A percentile compares a stretch with the other conserved stretches of the same genome.
phyloP scores from a whole-genome alignment of 129 eudicot species.

The Silybum marianum region DNA sequence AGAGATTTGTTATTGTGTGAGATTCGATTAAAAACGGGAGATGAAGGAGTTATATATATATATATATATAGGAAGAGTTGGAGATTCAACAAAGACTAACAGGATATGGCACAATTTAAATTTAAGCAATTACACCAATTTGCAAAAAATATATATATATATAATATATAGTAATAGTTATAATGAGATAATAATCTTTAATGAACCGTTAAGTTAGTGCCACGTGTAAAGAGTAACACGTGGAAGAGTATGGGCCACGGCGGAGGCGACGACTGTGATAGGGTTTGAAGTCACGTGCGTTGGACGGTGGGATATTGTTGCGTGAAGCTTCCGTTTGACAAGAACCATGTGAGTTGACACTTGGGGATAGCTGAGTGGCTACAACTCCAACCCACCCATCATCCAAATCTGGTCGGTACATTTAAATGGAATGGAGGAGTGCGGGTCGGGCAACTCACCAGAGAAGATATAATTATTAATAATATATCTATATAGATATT shows the following conservation, averaged over 20 bases:
- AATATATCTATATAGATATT: too few species aligned
- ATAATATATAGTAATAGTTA: neutral
- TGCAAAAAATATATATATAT: neutral
- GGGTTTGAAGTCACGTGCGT: conserved; percentile 48
- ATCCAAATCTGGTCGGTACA: neutral
- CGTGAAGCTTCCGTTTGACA: conserved; percentile 28
- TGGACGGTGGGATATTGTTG: conserved; percentile 55
- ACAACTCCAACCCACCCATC: neutral
- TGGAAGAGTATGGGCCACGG: conserved; percentile 36
- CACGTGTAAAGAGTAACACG: conserved; percentile 55
- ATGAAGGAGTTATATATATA: conserved; percentile 14
- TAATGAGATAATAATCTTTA: conserved; percentile 21
- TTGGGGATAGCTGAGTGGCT: conserved; percentile 2
- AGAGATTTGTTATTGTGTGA: conserved; percentile 15
- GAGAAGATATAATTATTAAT: too few species aligned
- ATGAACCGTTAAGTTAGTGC: conserved; percentile 27
- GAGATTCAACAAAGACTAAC: conserved; percentile 30
- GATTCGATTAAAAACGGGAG: conserved; percentile 9
- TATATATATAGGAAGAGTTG: conserved; percentile 24
- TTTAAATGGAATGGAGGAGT: neutral
- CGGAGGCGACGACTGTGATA: too few species aligned
- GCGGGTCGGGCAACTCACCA: neutral
- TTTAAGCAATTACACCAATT: neutral
- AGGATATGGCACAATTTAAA: conserved; percentile 17
- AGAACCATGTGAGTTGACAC: neutral